Evolutionary conservation across 345 rosid species (phyloP).

Genomic region (Brassica juncea): DNA sequence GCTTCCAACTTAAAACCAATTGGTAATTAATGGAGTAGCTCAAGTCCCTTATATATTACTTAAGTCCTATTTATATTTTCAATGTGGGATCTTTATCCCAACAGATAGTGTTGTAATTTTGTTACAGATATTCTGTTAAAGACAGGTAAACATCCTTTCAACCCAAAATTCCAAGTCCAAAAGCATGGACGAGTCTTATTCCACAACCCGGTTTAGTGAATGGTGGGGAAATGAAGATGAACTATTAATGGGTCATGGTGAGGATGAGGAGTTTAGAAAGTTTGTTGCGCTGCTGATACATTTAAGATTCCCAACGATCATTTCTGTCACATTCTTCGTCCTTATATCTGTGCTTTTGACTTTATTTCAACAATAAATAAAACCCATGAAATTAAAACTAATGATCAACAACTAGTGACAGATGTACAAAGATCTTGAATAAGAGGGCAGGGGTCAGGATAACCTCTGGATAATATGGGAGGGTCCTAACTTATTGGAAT

Average conservation of each 20-base stretch:
- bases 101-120: background rate
- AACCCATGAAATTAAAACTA: background rate
- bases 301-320: slow-evolving; percentile 58
- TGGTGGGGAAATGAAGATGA: slow-evolving; percentile 50
- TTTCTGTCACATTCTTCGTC: background rate
- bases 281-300: slow-evolving; percentile 78
- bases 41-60: too few species aligned
- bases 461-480: background rate
- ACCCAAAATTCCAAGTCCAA: slow-evolving; percentile 58
- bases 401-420: background rate
- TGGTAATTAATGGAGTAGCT: too few species aligned
- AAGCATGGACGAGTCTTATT: slow-evolving; percentile 48
- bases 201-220: slow-evolving; percentile 27
- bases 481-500: background rate
- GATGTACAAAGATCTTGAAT: background rate
- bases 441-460: background rate
- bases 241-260: slow-evolving; percentile 9
- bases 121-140: background rate
- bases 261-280: slow-evolving; percentile 54
- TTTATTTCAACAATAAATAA: background rate
- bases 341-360: background rate
- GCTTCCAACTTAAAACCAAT: too few species aligned
- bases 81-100: too few species aligned
- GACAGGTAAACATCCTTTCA: slow-evolving; percentile 75
- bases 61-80: too few species aligned